Conservation (phyloP, 768 basidiomycete species). For the Leccinum subgranulosum region DNA sequence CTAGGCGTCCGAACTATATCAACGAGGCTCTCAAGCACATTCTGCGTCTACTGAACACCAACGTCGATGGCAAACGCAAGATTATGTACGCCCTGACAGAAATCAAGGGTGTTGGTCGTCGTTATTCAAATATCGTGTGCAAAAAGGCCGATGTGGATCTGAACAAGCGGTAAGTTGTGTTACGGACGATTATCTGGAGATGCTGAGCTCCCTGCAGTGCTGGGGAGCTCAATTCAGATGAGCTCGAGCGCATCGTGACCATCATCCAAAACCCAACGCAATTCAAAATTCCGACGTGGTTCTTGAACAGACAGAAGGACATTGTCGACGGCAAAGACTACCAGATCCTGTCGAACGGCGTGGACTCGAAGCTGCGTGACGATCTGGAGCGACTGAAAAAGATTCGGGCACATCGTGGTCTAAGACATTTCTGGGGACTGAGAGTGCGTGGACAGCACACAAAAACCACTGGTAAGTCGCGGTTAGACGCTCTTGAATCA, state of each 20-base stretch:
- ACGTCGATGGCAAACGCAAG: conserved; percentile 99
- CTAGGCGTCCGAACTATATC: neutral
- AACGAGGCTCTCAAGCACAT: conserved; percentile 69
- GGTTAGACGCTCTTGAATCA: neutral
- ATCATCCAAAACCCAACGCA: conserved; percentile 99
- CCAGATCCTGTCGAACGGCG: conserved; percentile 93
- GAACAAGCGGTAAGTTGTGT: conserved; percentile 81
- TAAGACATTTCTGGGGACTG: conserved; percentile 91
- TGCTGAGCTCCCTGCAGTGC: conserved; percentile 54
- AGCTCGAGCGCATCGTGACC: conserved; percentile 97
- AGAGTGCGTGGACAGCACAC: conserved; percentile 99
- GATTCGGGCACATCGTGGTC: conserved; percentile 94
- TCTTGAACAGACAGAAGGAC: conserved; percentile 99
- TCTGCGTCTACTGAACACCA: conserved; percentile 98
- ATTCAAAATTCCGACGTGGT: conserved; percentile 99
- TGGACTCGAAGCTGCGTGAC: conserved; percentile 97
- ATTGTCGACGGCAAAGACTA: conserved; percentile 96
- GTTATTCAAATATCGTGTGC: conserved; percentile 98
- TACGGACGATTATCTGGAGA: neutral
- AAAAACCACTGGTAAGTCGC: conserved; percentile 84
- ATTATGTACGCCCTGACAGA: conserved; percentile 99
- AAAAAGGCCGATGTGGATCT: conserved; percentile 99
- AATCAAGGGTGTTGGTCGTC: conserved; percentile 99
- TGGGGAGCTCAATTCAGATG: conserved; percentile 99
- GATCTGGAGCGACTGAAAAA: conserved; percentile 99